phyloP scores from a whole-genome alignment of 2,329 filamentous ascomycete genomes.

The Penicillium vulpinum region DNA sequence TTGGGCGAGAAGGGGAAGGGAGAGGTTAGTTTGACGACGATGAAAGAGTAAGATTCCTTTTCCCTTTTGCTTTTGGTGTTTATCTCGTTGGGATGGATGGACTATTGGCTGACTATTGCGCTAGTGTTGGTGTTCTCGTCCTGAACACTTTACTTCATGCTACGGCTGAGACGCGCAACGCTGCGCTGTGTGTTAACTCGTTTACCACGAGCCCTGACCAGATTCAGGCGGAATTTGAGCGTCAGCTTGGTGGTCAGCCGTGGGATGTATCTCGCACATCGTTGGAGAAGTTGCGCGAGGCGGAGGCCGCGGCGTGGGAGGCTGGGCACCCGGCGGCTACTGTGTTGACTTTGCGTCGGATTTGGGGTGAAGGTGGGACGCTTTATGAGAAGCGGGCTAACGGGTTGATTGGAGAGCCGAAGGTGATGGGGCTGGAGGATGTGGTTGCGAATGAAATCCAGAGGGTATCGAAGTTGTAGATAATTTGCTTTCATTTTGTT shows the following conservation, averaged over 20 bases:
- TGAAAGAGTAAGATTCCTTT: constrained; percentile 61
- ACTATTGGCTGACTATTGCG: constrained; percentile 2
- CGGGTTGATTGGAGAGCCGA: constrained; percentile 54
- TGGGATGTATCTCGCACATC: constrained; percentile 59
- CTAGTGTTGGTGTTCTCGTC: constrained; percentile 66
- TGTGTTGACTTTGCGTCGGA: constrained; percentile 62
- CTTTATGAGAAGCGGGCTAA: constrained; percentile 70
- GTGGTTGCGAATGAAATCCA: constrained; percentile 41
- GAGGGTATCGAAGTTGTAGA: constrained; percentile 13
- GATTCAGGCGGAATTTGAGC: constrained; percentile 67
- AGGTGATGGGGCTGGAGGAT: constrained; percentile 55
- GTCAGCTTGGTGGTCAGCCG: constrained; percentile 57
- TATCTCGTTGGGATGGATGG: neutral
- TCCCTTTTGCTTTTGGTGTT: neutral
- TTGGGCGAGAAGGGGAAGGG: constrained; percentile 60
- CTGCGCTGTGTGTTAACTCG: constrained; percentile 67
- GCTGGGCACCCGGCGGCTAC: constrained; percentile 55
- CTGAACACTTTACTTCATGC: constrained; percentile 60
- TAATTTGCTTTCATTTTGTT: neutral
- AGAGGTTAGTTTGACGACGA: constrained; percentile 67
- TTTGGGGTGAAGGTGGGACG: constrained; percentile 72
- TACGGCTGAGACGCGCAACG: constrained; percentile 53
- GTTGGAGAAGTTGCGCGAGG: constrained; percentile 54
- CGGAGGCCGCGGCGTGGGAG: constrained; percentile 63
- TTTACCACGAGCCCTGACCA: constrained; percentile 65